Evolutionary conservation across 305 asterid genomes (phyloP), one percentile per base, ranked within the genome.

Genomic region (Fraxinus sp.): DNA sequence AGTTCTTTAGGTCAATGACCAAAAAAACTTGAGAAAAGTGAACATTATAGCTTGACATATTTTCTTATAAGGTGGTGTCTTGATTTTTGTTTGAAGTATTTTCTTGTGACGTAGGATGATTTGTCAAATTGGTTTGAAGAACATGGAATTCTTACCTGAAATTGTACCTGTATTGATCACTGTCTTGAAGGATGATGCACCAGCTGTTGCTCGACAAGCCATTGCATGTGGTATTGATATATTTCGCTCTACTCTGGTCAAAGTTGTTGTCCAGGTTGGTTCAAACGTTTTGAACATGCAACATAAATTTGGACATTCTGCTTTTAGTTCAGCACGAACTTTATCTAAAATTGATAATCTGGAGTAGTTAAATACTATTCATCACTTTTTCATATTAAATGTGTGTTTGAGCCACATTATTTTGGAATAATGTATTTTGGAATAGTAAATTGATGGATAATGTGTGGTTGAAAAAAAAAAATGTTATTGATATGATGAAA

Each of bases 201-300:
- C 98, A 4, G 95, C 99, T 82, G 99, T 93, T 87, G 96, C 97
- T 89, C 92, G 98, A 52, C 98, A 96, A 88, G 95, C 97, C 81
- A 93, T 96, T 81, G 84, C 88, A 79, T 96, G 95, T 75, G 96
- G 94, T 36, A 87, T 87, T 83, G 98, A 91, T 82, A 90, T 96
- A 80, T 96, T 96, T 86, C 92, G 94, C 68, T 83, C 86, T 70
- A 87, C 93, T 79, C 90, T 96, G 62, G 83, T 91, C 82, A 93
- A 87, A 87, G 88, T 95, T 84, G 88, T 97, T 68, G 83, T 93
- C 85, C 95, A 92, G 97, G 99, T 94, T 79, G 86, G 89, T 86
- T 75, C 30, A 66, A 79, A 28, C 41, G 35, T 32, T 71, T 55
- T 77, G 78, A 75, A 81, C 55, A 33, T 36, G 83, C 77, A 30